Conservation (phyloP, 768 basidiomycete genomes). For the Glaciozyma martinii region DNA sequence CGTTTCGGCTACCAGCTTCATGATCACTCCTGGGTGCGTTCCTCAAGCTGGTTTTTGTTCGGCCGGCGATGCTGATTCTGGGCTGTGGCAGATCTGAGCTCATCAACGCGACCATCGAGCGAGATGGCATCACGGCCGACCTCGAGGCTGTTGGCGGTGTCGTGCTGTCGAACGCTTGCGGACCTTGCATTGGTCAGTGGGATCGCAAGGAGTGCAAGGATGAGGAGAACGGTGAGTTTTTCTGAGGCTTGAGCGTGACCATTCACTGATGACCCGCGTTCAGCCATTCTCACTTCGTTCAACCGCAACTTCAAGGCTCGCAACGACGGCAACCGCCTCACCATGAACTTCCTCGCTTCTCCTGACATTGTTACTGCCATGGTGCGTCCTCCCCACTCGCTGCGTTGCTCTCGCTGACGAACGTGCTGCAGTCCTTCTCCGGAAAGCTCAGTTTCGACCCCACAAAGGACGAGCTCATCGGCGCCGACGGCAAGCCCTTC, state of each 20-base stretch:
- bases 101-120: slow-evolving; percentile 93
- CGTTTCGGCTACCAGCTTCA: slow-evolving; percentile 49
- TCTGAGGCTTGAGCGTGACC: neutral
- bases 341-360: slow-evolving; percentile 87
- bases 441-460: slow-evolving; percentile 93
- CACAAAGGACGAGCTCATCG: slow-evolving; percentile 58
- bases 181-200: slow-evolving; percentile 99
- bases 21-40: slow-evolving; percentile 43
- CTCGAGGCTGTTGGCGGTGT: slow-evolving; percentile 84
- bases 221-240: slow-evolving; percentile 72
- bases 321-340: slow-evolving; percentile 87
- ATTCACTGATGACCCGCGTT: neutral
- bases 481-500: slow-evolving; percentile 67
- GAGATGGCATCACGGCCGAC: slow-evolving; percentile 72
- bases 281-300: slow-evolving; percentile 93
- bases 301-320: slow-evolving; percentile 92
- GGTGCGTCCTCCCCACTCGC: neutral
- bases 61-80: no score
- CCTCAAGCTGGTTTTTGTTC: neutral
- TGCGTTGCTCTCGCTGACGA: neutral
- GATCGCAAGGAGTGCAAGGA: slow-evolving; percentile 74
- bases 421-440: slow-evolving; percentile 67
- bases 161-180: slow-evolving; percentile 95
- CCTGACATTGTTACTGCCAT: slow-evolving; percentile 88
- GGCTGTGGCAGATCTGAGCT: slow-evolving; percentile 60